These are phyloP conservation scores for Cadophora gregata DNA, from an alignment of 2,329 filamentous ascomycete genomes.

Conservation along the genomic window DNA sequence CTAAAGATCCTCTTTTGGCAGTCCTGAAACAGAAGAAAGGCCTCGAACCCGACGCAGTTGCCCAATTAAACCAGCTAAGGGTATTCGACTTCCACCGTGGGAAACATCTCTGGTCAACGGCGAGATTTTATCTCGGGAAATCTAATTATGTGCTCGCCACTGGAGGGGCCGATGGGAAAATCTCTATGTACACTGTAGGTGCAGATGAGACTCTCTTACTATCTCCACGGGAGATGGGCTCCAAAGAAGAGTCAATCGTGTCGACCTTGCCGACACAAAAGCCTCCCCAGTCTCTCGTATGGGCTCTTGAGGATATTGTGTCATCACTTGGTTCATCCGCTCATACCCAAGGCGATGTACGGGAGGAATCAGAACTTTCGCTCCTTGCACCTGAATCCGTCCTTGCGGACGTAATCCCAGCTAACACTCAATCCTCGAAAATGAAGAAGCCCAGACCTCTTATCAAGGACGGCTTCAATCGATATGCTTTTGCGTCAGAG, in stretches of 20 bases:
- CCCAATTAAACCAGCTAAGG: constrained; percentile 56
- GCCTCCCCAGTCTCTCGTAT: neutral
- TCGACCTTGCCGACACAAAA: neutral
- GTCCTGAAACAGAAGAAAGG: neutral
- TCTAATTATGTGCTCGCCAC: constrained; percentile 54
- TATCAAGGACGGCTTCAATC: constrained; percentile 57
- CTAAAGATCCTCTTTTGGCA: neutral
- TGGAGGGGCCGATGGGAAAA: constrained; percentile 84
- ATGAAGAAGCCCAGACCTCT: constrained; percentile 45
- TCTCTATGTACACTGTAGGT: constrained; percentile 49
- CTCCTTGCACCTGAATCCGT: neutral
- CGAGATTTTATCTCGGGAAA: constrained; percentile 47
- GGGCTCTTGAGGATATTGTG: constrained; percentile 23
- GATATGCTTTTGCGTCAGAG: constrained; percentile 67
- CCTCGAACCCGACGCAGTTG: neutral
- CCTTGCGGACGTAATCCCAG: neutral
- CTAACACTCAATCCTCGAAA: constrained; percentile 16
- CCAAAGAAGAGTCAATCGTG: neutral
- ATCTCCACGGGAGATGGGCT: neutral
- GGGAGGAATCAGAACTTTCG: neutral
- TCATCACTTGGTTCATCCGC: neutral
- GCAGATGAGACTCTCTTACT: neutral
- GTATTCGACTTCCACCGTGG: constrained; percentile 74
- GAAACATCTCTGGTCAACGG: constrained; percentile 89
- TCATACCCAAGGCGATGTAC: neutral